Conservation (phyloP, 371 early-diverging fungal genomes). For the Vairimorpha ceranae region DNA sequence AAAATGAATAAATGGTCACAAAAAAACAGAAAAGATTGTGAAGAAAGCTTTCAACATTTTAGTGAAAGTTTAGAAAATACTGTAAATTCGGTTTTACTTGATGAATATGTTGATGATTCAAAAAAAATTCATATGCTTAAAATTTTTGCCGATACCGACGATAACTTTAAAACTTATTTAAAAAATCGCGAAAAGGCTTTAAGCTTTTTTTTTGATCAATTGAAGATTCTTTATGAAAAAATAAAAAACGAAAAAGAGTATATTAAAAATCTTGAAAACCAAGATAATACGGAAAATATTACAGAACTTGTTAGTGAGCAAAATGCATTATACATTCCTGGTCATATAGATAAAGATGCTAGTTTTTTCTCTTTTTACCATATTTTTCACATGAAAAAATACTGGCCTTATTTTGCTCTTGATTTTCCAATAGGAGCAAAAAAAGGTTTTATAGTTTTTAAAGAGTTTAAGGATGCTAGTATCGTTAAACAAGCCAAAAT, state of each 20-base stretch:
- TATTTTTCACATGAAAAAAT: slow-evolving; percentile 37
- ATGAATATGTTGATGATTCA: slow-evolving; percentile 18
- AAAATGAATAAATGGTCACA: slow-evolving; percentile 47
- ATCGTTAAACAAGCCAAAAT: slow-evolving; percentile 58
- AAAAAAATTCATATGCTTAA: slow-evolving; percentile 42
- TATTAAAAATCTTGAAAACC: slow-evolving; percentile 12
- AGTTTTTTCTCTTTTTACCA: slow-evolving; percentile 55
- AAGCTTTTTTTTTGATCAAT: slow-evolving; percentile 19
- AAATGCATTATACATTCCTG: slow-evolving; percentile 37
- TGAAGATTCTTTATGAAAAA: slow-evolving; percentile 26
- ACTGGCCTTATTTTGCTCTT: slow-evolving; percentile 49
- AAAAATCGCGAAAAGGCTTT: neutral
- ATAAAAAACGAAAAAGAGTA: slow-evolving; percentile 39
- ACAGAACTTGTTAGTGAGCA: slow-evolving; percentile 13
- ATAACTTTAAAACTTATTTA: slow-evolving; percentile 13
- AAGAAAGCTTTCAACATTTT: slow-evolving; percentile 21
- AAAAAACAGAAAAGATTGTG: slow-evolving; percentile 24
- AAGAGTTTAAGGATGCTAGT: slow-evolving; percentile 44
- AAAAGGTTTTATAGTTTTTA: slow-evolving; percentile 62
- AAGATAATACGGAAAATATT: slow-evolving; percentile 16
- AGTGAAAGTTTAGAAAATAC: slow-evolving; percentile 4
- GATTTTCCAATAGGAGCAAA: slow-evolving; percentile 56
- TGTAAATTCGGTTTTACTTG: neutral
- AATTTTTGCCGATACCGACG: slow-evolving; percentile 13
- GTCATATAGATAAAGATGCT: slow-evolving; percentile 44